Base-by-base conservation (phyloP, 2,329 filamentous ascomycete genomes). In the Phoma sp. region DNA sequence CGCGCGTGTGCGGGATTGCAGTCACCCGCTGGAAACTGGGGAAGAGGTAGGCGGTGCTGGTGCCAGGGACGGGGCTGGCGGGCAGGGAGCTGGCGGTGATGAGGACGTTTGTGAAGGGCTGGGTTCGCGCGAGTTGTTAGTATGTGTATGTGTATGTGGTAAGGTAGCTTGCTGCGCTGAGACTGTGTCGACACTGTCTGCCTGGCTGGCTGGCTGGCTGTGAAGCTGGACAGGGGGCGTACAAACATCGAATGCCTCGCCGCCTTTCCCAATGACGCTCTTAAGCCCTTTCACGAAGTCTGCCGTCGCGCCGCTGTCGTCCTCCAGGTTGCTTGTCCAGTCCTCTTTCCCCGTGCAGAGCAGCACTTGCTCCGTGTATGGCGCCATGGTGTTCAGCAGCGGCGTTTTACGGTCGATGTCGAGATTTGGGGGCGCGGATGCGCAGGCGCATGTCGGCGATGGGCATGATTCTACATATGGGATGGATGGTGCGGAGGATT, bases 21-120 rank as follows among this genome's bases (percentile, higher is more conserved):
- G 88, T 86, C 13, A 96, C 79, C 73, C 92, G 92, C 75, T 87
- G 88, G 80, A 96, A 96, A 71, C 85, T 87, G 2, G 93, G 93
- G 29, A 96, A 84, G 18, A 96, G 81, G 68, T 93, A 89, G 7
- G 61, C 59, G 10, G 66, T 66, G 73, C 82, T 71, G 43, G 62
- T 8, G 7, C 23, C 18, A 4, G 35, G 27, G 0, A 22, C 9
- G 11, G 39, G 9, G 32, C 10, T 36, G 4, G 77, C 82, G 29
- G 88, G 84, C 64, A 96, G 88, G 0, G 91, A 96, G 10, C 89
- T 83, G 66, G 90, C 90, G 22, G 90, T 86, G 51, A 93, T 79
- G 24, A 91, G 83, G 52, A 96, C 77, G 71, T 93, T 90, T 75
- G 93, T 89, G 73, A 89, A 96, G 30, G 92, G 91, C 90, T 96